Base-by-base conservation (phyloP, 1,139 yeast species). In the Magnusiomyces tetraspermus region DNA sequence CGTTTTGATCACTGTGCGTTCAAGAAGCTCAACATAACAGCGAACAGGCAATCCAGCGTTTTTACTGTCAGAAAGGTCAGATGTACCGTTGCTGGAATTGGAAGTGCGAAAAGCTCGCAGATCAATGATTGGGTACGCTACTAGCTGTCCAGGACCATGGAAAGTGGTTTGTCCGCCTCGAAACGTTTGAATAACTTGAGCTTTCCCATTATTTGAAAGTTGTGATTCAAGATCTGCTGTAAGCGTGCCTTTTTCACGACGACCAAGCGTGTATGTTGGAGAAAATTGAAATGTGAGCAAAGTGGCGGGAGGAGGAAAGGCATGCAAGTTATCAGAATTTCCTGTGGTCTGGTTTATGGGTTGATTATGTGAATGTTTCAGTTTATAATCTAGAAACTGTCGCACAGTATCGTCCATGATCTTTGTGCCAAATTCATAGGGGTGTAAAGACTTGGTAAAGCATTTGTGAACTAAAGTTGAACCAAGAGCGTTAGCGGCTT, bases 101-200 rank as follows among this genome's bases (percentile, higher is more conserved):
- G 53, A 46, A 21, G 76, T 69, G 41, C 69, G 62, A 61, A 85
- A 85, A 46, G 78, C 75, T 57, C 77, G 75, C 52, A 92, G 72
- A 65, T 92, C 97, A 46, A 94, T 57, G 2, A 94, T 76, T 19
- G 94, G 82, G 63, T 90, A 94, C 2, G 88, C 82, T 2, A 90
- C 96, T 46, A 89, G 67, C 67, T 94, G 99, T 0, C 98, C 98
- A 1, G 90, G 83, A 0, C 97, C 97, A 70, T 94, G 99, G 76
- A 88, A 94, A 0, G 98, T 92, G 0, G 92, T 81, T 65, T 92
- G 95, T 0, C 99, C 99, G n/a, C 99, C 99, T 56, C 99, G 74
- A 56, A 81, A 82, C 0, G 94, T 77, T 62, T 87, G 95, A 28
- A 82, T 77, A 63, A 80, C 86, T 50, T 76, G 75, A 28, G 78